Evolutionary conservation across 805 yeast species (phyloP).

Genomic region (Lipomyces yamanashiensis): DNA sequence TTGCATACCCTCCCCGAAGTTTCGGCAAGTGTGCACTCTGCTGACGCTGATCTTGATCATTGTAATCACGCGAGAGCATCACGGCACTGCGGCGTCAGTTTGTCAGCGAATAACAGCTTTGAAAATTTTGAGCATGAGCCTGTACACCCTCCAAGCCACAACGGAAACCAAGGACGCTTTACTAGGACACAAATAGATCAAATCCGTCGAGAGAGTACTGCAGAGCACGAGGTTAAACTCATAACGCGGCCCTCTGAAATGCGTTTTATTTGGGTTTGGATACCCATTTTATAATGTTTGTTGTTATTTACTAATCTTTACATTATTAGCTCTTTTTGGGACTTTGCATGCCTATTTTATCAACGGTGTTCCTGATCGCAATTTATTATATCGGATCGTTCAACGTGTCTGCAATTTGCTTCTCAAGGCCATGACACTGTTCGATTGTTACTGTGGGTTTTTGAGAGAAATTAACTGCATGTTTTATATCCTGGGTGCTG

Average conservation of each 20-base stretch:
- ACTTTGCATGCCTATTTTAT: conserved; percentile 5
- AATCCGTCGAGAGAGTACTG: no score
- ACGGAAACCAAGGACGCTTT: no score
- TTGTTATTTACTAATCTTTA: not conserved
- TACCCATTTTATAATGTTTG: not conserved
- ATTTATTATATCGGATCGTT: conserved; percentile 5
- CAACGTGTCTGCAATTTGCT: not conserved
- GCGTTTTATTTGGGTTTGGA: not conserved
- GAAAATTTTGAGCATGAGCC: no score
- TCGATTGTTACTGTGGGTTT: not conserved
- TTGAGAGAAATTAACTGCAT: not conserved
- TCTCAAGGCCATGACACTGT: not conserved
- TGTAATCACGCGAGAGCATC: no score
- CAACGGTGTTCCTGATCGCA: not conserved
- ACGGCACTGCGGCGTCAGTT: not conserved
- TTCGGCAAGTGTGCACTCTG: no score
- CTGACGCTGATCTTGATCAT: no score
- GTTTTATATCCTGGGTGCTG: no score
- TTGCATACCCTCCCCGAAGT: no score
- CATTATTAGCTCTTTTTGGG: not conserved
- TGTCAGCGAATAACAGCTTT: not conserved
- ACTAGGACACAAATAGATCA: no score
- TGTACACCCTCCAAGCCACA: no score
- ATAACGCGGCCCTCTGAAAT: not conserved
- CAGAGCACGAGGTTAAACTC: not conserved